Evolutionary conservation across 768 basidiomycete species (phyloP), one percentile per base, ranked within the genome.

Genomic region (Russula sp.): DNA sequence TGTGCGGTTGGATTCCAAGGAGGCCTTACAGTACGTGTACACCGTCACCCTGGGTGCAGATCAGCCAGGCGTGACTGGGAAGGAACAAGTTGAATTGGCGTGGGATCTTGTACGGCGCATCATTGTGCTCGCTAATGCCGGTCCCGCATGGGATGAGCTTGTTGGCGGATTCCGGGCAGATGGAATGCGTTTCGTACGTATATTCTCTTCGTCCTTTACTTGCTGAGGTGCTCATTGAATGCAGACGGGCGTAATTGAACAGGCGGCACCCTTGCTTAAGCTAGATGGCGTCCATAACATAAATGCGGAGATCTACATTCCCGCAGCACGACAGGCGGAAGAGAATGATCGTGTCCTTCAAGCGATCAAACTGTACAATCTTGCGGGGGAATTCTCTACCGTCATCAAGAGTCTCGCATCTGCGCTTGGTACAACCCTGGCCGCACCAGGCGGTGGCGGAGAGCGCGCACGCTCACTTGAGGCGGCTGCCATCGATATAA

Each of bases 1-100:
- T 72, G 90, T 90, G 30, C 91, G 89, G 76, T 85, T 92, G 82
- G 96, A 97, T 69, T 90, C 95, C 0, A 88, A 90, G 71, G 92
- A 95, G 70, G 96, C 95, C 0, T 76, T 99, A 57, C 94, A 99
- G 75, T 98, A 98, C 69, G 89, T 95, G 26, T 94, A 94, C 72
- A 90, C 90, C 63, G 82, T 97, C 7, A 85, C 87, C 61, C 81
- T 98, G 7, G 82, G 83, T 30, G 80, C 86, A 9, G 93, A 96
- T 72, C 86, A 90, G 42, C 79, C 81, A 2, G 78, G 79, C 2
- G 83, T 82, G 1, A 79, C 88, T 13, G 92, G 93, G n/a, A 85
- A 85, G 70, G 90, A 94, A 72, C 94, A 97, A 71, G 76, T 92
- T 44, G 87, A 91, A 72, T 82, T 76, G 38, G 86, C 91, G 2